Percentiles rank a stretch among this genome's conserved stretches.
Conservation (phyloP, 2,329 filamentous ascomycete species). For the Monosporascus sp. region DNA sequence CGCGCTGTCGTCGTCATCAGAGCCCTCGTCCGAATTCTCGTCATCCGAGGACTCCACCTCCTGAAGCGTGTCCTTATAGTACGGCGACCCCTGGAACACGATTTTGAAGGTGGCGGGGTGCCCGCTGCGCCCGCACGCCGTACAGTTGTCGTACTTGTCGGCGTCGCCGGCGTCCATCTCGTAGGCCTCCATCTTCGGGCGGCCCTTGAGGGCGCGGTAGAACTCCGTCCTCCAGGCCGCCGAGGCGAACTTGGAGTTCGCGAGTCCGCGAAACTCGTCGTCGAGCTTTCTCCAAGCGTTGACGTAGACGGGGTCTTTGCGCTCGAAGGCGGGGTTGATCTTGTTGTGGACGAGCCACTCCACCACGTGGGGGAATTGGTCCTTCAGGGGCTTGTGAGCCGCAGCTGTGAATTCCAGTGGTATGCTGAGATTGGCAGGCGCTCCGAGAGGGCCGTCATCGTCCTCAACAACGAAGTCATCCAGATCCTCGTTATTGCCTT, state of each 20-base stretch:
- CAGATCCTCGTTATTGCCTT: slow-evolving; percentile 27
- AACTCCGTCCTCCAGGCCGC: slow-evolving; percentile 66
- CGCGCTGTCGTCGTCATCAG: slow-evolving; percentile 26
- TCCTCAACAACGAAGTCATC: slow-evolving; percentile 64
- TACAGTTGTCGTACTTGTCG: slow-evolving; percentile 47
- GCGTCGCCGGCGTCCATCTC: slow-evolving; percentile 33
- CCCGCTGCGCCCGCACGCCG: slow-evolving; percentile 64
- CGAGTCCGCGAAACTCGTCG: slow-evolving; percentile 63
- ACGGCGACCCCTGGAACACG: slow-evolving; percentile 59
- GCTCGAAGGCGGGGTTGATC: slow-evolving; percentile 64
- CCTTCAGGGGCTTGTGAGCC: slow-evolving; percentile 60
- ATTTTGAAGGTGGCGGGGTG: slow-evolving; percentile 65
- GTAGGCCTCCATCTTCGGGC: slow-evolving; percentile 55
- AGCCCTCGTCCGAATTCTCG: slow-evolving; percentile 25
- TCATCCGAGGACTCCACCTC: slow-evolving; percentile 44
- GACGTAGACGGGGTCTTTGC: slow-evolving; percentile 56
- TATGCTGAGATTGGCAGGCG: slow-evolving; percentile 48
- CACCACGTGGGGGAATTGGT: slow-evolving; percentile 68
- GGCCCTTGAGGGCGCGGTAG: slow-evolving; percentile 56
- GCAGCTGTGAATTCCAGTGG: slow-evolving; percentile 66
- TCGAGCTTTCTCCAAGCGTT: slow-evolving; percentile 68
- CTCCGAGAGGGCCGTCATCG: slow-evolving; percentile 52
- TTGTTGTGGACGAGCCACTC: slow-evolving; percentile 81
- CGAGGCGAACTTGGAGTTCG: slow-evolving; percentile 66
- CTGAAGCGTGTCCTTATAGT: slow-evolving; percentile 60